Conservation (phyloP, 2,329 filamentous ascomycete genomes). For the Tolypocladium ophioglossoides region DNA sequence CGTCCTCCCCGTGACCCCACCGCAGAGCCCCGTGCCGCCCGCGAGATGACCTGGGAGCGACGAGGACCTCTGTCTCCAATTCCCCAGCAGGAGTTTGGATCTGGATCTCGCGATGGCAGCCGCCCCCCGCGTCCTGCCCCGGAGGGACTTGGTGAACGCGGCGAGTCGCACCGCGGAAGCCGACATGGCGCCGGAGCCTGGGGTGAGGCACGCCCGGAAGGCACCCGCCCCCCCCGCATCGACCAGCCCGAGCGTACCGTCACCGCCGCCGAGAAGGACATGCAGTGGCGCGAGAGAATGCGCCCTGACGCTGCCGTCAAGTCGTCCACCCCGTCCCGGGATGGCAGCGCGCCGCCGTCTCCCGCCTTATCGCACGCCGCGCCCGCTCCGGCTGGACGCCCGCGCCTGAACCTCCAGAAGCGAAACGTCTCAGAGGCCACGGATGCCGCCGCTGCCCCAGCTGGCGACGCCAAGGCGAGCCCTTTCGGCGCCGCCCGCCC, state of each 20-base stretch:
- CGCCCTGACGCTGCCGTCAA: conserved; percentile 60
- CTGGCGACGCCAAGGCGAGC: conserved; percentile 70
- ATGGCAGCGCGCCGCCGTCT: conserved; percentile 65
- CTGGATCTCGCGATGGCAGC: conserved; percentile 43
- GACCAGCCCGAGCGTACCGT: conserved; percentile 61
- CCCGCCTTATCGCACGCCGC: conserved; percentile 49
- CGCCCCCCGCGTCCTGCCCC: conserved; percentile 33
- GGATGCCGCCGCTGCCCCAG: conserved; percentile 39
- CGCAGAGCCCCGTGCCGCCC: conserved; percentile 49
- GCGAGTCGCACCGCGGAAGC: conserved; percentile 49
- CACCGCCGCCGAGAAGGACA: conserved; percentile 86
- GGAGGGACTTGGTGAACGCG: conserved; percentile 44
- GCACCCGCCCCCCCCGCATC: conserved; percentile 68
- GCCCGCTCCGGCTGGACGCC: conserved; percentile 49
- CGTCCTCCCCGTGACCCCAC: conserved; percentile 51
- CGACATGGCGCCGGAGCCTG: conserved; percentile 61
- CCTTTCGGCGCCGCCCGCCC: conserved; percentile 90
- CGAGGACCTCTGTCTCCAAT: conserved; percentile 79
- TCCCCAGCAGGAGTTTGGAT: conserved; percentile 38
- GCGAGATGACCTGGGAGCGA: conserved; percentile 85
- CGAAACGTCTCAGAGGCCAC: conserved; percentile 72
- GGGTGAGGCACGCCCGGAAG: conserved; percentile 68
- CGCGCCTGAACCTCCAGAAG: conserved; percentile 81
- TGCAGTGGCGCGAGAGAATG: conserved; percentile 88
- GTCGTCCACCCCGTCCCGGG: conserved; percentile 52